Conservation (phyloP, 345 rosid genomes). For the Jatropha curcas region DNA sequence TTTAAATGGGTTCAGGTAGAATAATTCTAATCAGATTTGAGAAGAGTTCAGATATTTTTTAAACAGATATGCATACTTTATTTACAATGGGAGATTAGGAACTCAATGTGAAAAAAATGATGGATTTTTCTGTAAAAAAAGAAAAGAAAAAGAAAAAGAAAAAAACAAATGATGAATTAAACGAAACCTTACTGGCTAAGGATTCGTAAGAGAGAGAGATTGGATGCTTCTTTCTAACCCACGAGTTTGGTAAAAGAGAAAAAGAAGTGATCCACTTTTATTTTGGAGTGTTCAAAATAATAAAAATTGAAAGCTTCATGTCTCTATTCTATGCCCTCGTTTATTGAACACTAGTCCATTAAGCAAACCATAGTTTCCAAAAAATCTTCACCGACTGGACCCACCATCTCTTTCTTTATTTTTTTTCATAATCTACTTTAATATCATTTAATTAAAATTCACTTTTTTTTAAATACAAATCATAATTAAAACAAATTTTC, state of each 20-base stretch:
- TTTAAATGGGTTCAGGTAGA: too few species aligned
- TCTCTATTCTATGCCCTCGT: neutral
- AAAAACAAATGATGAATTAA: neutral
- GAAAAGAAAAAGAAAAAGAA: neutral
- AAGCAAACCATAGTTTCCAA: neutral
- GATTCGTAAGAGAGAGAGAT: neutral
- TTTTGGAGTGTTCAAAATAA: neutral
- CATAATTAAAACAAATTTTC: neutral
- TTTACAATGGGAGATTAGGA: too few species aligned
- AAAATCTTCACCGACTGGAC: neutral
- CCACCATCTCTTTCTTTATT: neutral
- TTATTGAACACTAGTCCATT: neutral
- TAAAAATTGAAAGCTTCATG: neutral
- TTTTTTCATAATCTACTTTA: too few species aligned
- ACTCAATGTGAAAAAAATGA: too few species aligned
- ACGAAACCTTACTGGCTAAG: constrained; percentile 7
- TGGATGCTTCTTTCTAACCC: neutral
- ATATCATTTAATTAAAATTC: too few species aligned
- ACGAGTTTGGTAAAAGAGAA: neutral
- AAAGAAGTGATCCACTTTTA: too few species aligned
- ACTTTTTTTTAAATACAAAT: neutral
- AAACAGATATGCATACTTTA: too few species aligned
- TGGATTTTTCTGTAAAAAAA: neutral
- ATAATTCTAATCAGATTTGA: too few species aligned
- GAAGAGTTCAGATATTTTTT: too few species aligned